phyloP scores from a whole-genome alignment of 148 eudicot genomes.

The Simmondsia chinensis region DNA sequence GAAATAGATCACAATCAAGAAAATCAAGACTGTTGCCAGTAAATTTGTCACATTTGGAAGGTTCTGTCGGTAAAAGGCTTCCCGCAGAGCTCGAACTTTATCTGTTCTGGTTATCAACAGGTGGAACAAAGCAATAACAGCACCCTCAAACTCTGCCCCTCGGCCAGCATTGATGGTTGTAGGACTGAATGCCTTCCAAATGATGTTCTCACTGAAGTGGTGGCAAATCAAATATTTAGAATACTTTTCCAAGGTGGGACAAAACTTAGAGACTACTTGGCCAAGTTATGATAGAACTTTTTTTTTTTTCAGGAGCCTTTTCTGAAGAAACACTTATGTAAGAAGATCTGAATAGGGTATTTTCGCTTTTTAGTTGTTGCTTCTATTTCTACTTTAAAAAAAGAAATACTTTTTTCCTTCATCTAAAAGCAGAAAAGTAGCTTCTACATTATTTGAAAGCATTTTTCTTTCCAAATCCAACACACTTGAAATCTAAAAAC shows the following conservation, averaged over 20 bases:
- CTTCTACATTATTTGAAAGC: too few relatives aligned
- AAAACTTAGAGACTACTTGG: too few relatives aligned
- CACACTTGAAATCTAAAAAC: too few relatives aligned
- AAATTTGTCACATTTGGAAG: constrained; percentile 83
- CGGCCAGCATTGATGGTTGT: constrained; percentile 81
- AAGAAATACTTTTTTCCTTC: too few relatives aligned
- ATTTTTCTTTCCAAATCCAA: too few relatives aligned
- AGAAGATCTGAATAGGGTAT: too few relatives aligned
- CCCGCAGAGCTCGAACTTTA: constrained; percentile 79
- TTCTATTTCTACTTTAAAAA: too few relatives aligned
- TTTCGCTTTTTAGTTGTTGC: too few relatives aligned
- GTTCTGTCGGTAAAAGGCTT: constrained; percentile 83
- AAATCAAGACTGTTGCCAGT: constrained; percentile 71
- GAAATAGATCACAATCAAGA: constrained; percentile 75
- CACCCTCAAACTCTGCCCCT: constrained; percentile 88
- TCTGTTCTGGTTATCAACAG: constrained; percentile 70
- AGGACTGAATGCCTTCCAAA: constrained; percentile 92
- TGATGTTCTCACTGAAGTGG: constrained; percentile 61
- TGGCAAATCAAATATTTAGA: neutral
- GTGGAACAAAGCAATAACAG: constrained; percentile 83
- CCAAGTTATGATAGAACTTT: too few relatives aligned
- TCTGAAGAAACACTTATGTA: too few relatives aligned
- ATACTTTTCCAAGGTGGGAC: neutral
- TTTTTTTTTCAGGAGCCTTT: too few relatives aligned
- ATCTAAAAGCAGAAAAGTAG: too few relatives aligned